phyloP scores from a whole-genome alignment of 2,329 filamentous ascomycete genomes.

The Hypoxylon sp. region DNA sequence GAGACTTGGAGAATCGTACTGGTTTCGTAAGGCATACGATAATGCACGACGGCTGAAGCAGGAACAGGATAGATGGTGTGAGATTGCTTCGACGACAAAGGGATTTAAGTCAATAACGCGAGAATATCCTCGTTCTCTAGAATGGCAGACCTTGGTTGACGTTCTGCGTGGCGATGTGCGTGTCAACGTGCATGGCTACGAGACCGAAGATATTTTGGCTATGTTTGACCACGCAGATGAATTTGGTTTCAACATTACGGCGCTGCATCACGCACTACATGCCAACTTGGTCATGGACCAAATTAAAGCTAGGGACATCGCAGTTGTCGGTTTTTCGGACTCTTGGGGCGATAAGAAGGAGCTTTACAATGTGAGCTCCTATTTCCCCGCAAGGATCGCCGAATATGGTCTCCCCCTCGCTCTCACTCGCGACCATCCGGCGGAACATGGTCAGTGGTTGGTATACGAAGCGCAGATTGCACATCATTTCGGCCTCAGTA shows the following conservation, averaged over 20 bases:
- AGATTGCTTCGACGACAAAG: constrained; percentile 21
- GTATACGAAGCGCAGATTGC: constrained; percentile 42
- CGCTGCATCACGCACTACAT: constrained; percentile 40
- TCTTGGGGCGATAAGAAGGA: constrained; percentile 46
- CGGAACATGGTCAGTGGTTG: constrained; percentile 42
- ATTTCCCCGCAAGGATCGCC: constrained; percentile 29
- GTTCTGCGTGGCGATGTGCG: constrained; percentile 41
- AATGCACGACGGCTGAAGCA: constrained; percentile 32
- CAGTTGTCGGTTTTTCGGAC: constrained; percentile 40
- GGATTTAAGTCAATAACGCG: constrained; percentile 17
- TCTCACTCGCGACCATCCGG: constrained; percentile 42
- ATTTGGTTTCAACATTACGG: constrained; percentile 43
- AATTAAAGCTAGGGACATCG: constrained; percentile 35
- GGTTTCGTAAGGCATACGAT: constrained; percentile 46
- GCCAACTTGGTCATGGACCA: constrained; percentile 36
- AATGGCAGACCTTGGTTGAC: constrained; percentile 45
- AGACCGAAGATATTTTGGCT: constrained; percentile 41
- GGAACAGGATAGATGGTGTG: constrained; percentile 41
- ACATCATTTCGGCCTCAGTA: constrained; percentile 40
- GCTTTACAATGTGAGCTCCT: constrained; percentile 35
- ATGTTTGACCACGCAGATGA: constrained; percentile 44
- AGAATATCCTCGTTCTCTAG: constrained; percentile 40
- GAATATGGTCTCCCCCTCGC: constrained; percentile 37
- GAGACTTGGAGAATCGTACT: constrained; percentile 41
- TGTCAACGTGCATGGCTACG: constrained; percentile 42